phyloP scores from a whole-genome alignment of 2,329 filamentous ascomycete genomes.

The Talaromyces atroroseus region DNA sequence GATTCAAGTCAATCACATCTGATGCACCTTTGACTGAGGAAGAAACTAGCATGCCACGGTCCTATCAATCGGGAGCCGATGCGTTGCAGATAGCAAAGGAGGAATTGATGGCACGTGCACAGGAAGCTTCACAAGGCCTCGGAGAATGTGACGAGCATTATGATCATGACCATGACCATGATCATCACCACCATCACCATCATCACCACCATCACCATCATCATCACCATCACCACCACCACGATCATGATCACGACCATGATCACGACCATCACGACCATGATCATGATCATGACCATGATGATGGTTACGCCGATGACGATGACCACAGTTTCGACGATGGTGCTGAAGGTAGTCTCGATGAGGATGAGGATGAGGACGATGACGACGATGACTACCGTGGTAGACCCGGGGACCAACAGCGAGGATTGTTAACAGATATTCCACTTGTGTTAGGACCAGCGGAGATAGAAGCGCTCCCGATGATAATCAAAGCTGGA shows the following conservation, averaged over 20 bases:
- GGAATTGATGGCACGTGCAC: constrained; percentile 45
- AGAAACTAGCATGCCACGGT: constrained; percentile 43
- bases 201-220: constrained; percentile 35
- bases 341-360: constrained; percentile 40
- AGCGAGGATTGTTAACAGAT: constrained; percentile 79
- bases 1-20: constrained; percentile 34
- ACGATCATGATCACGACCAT: constrained; percentile 34
- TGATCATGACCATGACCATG: constrained; percentile 34
- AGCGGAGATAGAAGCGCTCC: constrained; percentile 89
- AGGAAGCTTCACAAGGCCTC: constrained; percentile 39
- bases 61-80: constrained; percentile 44
- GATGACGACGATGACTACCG: constrained; percentile 50
- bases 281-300: constrained; percentile 35
- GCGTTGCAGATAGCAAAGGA: constrained; percentile 49
- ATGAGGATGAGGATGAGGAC: constrained; percentile 48
- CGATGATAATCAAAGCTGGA: constrained; percentile 95
- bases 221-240: constrained; percentile 32
- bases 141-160: constrained; percentile 38
- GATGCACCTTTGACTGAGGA: constrained; percentile 40
- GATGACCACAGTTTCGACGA: constrained; percentile 32
- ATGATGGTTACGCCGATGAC: constrained; percentile 26
- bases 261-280: constrained; percentile 36
- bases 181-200: constrained; percentile 10
- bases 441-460: constrained; percentile 91
- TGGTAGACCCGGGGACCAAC: constrained; percentile 46